Conservation (phyloP, 2,329 filamentous ascomycete genomes). For the Aureobasidium sp. region DNA sequence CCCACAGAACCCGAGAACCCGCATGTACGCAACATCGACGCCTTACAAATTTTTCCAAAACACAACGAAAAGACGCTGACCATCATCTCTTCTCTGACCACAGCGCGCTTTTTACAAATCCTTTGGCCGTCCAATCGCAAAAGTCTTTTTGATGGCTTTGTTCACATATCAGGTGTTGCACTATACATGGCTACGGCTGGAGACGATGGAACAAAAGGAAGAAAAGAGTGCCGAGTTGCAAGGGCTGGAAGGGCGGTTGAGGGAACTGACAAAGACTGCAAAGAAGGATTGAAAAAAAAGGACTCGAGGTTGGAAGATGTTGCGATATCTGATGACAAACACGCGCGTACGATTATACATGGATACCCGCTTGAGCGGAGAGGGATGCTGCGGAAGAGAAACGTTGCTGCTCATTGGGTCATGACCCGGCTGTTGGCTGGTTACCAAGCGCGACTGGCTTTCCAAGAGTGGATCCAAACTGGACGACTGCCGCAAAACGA, state of each 20-base stretch:
- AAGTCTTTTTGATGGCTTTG: conserved; percentile 66
- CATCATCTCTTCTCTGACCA: background rate
- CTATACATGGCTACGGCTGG: conserved; percentile 67
- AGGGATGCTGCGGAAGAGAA: too few relatives aligned
- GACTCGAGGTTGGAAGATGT: background rate
- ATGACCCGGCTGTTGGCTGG: too few relatives aligned
- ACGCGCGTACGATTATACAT: too few relatives aligned
- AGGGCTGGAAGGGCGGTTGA: background rate
- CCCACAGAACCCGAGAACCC: conserved; percentile 10
- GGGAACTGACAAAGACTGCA: background rate
- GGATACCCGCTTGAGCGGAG: too few relatives aligned
- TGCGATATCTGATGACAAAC: too few relatives aligned
- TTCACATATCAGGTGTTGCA: conserved; percentile 74
- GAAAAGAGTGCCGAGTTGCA: conserved; percentile 36
- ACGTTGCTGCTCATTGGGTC: too few relatives aligned
- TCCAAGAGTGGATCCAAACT: too few relatives aligned
- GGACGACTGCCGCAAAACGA: too few relatives aligned
- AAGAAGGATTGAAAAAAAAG: background rate
- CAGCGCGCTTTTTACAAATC: conserved; percentile 66
- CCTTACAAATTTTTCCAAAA: background rate
- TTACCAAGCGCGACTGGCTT: too few relatives aligned
- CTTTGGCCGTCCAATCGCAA: conserved; percentile 65
- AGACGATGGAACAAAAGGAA: conserved; percentile 60
- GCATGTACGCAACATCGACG: background rate
- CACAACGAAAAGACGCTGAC: background rate